Evolutionary conservation across 129 eudicot species (phyloP).

Genomic region (Daucus carota): DH1_v3.0 NC_030381.2:55036501-55037000

Average conservation of each 20-base stretch:
- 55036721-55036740: not conserved
- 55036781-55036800: not conserved
- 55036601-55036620: not conserved
- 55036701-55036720: not conserved
- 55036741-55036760: not conserved
- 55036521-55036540: conserved; percentile 1
- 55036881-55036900: not conserved
- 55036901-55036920: not conserved
- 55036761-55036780: not conserved
- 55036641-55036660: not conserved
- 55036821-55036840: not conserved
- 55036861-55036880: not conserved
- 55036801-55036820: not conserved
- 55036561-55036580: conserved; percentile 8
- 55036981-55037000: not conserved
- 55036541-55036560: not conserved
- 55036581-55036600: not conserved
- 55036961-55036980: not conserved
- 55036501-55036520: not conserved
- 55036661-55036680: not conserved
- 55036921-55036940: not conserved
- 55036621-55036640: not conserved
- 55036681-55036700: not conserved
- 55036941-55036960: not conserved
- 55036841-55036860: not conserved